These are phyloP conservation scores for Rhizophagus sp. DNA, from an alignment of 192 early-diverging fungal genomes.

Conservation along the genomic window DNA sequence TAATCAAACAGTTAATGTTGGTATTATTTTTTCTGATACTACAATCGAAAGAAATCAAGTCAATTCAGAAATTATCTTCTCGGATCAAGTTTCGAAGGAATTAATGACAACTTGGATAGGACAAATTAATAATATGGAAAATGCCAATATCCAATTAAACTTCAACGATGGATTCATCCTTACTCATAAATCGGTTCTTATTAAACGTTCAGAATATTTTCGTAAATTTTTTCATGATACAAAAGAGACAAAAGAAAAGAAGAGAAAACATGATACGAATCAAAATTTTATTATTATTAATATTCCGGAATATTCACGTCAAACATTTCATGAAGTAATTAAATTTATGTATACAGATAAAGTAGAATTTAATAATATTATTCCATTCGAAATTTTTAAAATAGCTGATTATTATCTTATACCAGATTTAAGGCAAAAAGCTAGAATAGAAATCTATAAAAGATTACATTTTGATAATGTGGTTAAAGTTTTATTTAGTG, in stretches of 20 bases:
- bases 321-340: neutral
- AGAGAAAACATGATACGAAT: neutral
- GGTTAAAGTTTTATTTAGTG: conserved; percentile 2
- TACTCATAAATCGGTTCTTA: conserved; percentile 11
- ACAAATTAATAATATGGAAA: neutral
- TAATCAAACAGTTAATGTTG: neutral
- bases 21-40: neutral
- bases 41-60: neutral
- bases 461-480: conserved; percentile 7
- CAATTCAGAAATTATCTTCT: neutral
- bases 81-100: neutral
- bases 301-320: neutral
- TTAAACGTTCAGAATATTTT: conserved; percentile 31
- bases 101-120: neutral
- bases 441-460: conserved; percentile 7
- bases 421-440: neutral
- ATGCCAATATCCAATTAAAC: conserved; percentile 17
- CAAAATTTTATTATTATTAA: neutral
- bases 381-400: neutral
- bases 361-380: neutral
- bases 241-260: neutral
- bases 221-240: conserved; percentile 22
- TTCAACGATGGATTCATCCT: neutral
- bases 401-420: conserved; percentile 22
- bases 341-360: conserved; percentile 1